A percentile compares a stretch with the other conserved stretches of the same genome.
Evolutionary conservation across 2,329 filamentous ascomycete species (phyloP).

Genomic region (Chalaropsis thielavioides): DNA sequence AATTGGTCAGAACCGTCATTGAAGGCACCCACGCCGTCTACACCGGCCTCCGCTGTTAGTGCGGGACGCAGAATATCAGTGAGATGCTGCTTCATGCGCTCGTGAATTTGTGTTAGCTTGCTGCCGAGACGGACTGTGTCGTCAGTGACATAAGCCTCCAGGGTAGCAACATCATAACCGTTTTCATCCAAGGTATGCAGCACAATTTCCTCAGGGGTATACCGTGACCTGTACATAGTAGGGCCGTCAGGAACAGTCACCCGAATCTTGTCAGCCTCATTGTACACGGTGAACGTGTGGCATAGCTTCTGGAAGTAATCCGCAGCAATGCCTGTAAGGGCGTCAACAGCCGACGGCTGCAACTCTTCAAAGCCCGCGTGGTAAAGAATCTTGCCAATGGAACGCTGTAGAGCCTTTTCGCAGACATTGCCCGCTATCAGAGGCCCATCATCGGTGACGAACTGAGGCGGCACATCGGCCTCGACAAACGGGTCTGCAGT

Average conservation of each 20-base stretch:
- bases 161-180: conserved; percentile 62
- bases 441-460: conserved; percentile 75
- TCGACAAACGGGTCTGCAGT: conserved; percentile 86
- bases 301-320: conserved; percentile 82
- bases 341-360: conserved; percentile 83
- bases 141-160: conserved; percentile 82
- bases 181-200: conserved; percentile 75
- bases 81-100: conserved; percentile 85
- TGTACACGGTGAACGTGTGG: conserved; percentile 65
- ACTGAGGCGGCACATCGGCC: conserved; percentile 73
- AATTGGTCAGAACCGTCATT: conserved; percentile 96
- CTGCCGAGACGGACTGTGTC: conserved; percentile 75
- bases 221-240: conserved; percentile 42
- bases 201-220: conserved; percentile 70
- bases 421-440: conserved; percentile 75
- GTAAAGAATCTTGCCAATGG: conserved; percentile 88
- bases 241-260: conserved; percentile 39
- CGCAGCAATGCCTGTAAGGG: conserved; percentile 73
- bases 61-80: conserved; percentile 88
- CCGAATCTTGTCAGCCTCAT: conserved; percentile 47
- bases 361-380: conserved; percentile 94
- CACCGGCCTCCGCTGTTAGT: conserved; percentile 55
- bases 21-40: conserved; percentile 80
- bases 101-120: conserved; percentile 73
- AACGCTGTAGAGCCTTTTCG: conserved; percentile 72